These are phyloP conservation scores for Scytalidium lignicola DNA, from an alignment of 2,329 filamentous ascomycete genomes.

Conservation along the genomic window DNA sequence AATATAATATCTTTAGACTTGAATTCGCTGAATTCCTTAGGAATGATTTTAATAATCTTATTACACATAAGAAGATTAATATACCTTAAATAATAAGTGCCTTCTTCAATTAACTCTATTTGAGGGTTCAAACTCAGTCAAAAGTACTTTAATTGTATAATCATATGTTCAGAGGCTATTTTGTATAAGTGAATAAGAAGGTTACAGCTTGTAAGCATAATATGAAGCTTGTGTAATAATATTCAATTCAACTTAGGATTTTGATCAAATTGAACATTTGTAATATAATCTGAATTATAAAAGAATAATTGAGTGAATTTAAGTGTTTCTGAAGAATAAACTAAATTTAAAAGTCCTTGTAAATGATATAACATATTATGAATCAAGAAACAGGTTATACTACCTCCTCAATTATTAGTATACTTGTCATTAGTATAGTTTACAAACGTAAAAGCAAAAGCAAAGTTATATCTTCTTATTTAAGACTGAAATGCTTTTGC, in stretches of 20 bases:
- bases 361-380: background rate
- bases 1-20: background rate
- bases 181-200: constrained; percentile 1
- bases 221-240: background rate
- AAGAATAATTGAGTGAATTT: constrained; percentile 3
- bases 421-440: too few species aligned
- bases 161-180: background rate
- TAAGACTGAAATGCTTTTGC: too few species aligned
- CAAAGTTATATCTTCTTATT: too few species aligned
- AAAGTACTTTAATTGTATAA: background rate
- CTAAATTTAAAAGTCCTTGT: background rate
- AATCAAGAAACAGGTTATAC: too few species aligned
- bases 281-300: background rate
- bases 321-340: background rate
- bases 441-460: too few species aligned
- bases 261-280: background rate
- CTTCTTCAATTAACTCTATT: background rate
- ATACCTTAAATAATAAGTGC: background rate
- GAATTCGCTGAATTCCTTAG: background rate
- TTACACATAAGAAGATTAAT: background rate
- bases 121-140: background rate
- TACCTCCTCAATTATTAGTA: too few species aligned
- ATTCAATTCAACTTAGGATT: background rate
- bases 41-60: background rate
- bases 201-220: constrained; percentile 2